These are phyloP conservation scores for Euptelea pleiosperma DNA, from an alignment of 164 flowering plant species.

Conservation along the genomic window DNA sequence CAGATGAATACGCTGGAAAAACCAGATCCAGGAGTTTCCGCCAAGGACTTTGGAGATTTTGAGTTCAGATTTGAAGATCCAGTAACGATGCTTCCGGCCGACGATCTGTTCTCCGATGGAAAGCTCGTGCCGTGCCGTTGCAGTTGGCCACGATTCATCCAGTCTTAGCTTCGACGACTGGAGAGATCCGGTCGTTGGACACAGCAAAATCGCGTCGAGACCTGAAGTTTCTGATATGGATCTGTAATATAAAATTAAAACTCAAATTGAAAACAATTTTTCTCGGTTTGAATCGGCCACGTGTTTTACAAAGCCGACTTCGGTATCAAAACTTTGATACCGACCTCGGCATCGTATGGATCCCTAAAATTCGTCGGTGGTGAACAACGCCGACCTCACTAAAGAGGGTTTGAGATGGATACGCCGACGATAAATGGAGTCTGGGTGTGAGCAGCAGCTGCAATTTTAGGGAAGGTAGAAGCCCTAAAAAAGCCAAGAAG, in stretches of 20 bases:
- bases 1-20: slow-evolving; percentile 6
- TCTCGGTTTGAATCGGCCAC: slow-evolving; percentile 64
- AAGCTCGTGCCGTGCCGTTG: slow-evolving; percentile 78
- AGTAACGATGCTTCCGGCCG: slow-evolving; percentile 84
- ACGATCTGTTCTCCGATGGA: slow-evolving; percentile 79
- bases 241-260: too few species aligned
- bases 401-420: too few species aligned
- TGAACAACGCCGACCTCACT: too few species aligned
- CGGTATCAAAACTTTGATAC: too few species aligned
- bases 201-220: slow-evolving; percentile 28
- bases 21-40: too few species aligned
- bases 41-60: slow-evolving; percentile 49
- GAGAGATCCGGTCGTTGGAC: slow-evolving; percentile 31
- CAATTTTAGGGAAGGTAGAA: too few species aligned
- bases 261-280: slow-evolving; percentile 94
- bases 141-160: slow-evolving; percentile 28
- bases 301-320: too few species aligned
- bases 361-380: too few species aligned
- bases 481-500: too few species aligned
- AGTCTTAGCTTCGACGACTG: not conserved
- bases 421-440: too few species aligned
- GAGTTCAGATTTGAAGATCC: slow-evolving; percentile 86
- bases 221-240: slow-evolving; percentile 34
- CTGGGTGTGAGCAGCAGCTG: too few species aligned
- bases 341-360: too few species aligned